Evolutionary conservation across 257 asterid species (phyloP).

Genomic region (Solanum neorickii): DNA sequence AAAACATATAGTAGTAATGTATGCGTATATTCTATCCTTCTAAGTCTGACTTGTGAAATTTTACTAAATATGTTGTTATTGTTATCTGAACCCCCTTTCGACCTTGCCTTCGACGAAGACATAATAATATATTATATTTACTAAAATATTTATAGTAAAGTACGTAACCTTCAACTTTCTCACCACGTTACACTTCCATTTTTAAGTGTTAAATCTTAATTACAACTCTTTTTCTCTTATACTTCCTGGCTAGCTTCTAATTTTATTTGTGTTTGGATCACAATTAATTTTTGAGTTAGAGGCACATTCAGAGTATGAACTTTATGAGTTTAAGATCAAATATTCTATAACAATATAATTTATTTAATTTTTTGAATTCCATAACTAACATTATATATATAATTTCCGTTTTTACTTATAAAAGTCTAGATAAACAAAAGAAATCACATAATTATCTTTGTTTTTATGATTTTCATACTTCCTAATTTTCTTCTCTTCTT

Average conservation of each 20-base stretch:
- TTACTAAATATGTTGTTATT: too few species aligned
- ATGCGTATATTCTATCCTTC: not conserved
- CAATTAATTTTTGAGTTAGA: not conserved
- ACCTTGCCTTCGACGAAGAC: not conserved
- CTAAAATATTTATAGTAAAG: not conserved
- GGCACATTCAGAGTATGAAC: rapidly evolving
- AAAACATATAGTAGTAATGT: not conserved
- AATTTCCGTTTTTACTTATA: not conserved
- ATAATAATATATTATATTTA: not conserved
- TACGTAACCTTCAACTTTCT: not conserved
- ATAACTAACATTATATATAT: not conserved
- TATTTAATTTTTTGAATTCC: not conserved
- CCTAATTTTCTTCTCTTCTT: not conserved
- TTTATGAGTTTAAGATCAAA: not conserved
- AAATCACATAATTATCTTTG: not conserved
- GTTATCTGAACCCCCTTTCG: not conserved
- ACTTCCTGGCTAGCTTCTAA: not conserved
- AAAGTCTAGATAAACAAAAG: not conserved
- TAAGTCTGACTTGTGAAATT: rapidly evolving
- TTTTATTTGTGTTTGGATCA: not conserved
- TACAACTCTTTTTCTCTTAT: not conserved
- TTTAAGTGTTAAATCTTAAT: not conserved
- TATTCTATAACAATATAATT: not conserved
- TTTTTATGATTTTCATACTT: not conserved
- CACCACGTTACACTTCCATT: not conserved